phyloP scores from a whole-genome alignment of 495 filamentous ascomycete species.

The Aspergillus carlsbadensis region DNA sequence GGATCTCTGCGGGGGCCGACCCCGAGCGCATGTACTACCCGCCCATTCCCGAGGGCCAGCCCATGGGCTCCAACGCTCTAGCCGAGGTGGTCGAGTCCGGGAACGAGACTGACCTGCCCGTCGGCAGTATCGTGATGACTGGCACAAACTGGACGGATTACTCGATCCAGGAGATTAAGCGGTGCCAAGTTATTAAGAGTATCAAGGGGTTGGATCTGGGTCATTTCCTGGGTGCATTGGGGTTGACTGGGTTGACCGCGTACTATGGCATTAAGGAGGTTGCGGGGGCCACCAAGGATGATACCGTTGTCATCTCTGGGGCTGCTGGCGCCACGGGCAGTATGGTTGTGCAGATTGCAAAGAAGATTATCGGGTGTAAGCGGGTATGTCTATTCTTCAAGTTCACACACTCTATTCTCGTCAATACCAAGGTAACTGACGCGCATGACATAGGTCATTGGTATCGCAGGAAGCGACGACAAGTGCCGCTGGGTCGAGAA shows the following conservation, averaged over 20 bases:
- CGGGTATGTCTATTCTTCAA: constrained; percentile 30
- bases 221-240: constrained; percentile 51
- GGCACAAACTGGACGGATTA: constrained; percentile 52
- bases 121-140: constrained; percentile 42
- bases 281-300: constrained; percentile 30
- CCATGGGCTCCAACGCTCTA: constrained; percentile 57
- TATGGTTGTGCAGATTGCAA: constrained; percentile 53
- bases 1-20: constrained; percentile 52
- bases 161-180: constrained; percentile 36
- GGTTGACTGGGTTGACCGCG: constrained; percentile 50
- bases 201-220: constrained; percentile 37
- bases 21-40: constrained; percentile 54
- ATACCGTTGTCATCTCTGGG: constrained; percentile 49
- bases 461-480: constrained; percentile 63
- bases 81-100: constrained; percentile 42
- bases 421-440: too few species aligned
- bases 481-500: constrained; percentile 63
- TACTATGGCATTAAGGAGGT: constrained; percentile 51
- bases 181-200: constrained; percentile 28
- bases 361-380: constrained; percentile 53
- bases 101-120: constrained; percentile 17
- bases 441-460: too few species aligned
- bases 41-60: constrained; percentile 55
- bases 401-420: too few species aligned
- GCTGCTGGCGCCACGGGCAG: constrained; percentile 47